Percentiles rank a stretch among this genome's conserved stretches.
Evolutionary conservation across 2,329 filamentous ascomycete genomes (phyloP).

Genomic region (Neocatenulostroma microsporum): DNA sequence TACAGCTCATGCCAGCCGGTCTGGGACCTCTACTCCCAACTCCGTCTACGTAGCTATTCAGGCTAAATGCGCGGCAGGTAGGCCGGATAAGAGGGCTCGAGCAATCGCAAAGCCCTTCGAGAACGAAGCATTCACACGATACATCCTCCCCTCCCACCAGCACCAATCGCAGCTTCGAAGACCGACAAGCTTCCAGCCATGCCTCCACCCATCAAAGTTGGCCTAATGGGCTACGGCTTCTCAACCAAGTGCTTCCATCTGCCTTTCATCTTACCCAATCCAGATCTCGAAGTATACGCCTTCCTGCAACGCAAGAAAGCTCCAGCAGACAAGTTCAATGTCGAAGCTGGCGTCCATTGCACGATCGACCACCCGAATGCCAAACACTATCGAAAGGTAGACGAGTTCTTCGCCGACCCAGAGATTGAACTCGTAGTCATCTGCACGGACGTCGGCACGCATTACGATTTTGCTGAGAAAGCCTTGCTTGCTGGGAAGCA

Average conservation of each 20-base stretch:
- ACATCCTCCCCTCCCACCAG: no score
- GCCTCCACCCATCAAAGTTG: constrained; percentile 38
- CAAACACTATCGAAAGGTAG: constrained; percentile 27
- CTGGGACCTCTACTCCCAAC: no score
- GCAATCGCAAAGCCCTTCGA: no score
- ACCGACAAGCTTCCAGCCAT: constrained; percentile 5
- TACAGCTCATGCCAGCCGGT: no score
- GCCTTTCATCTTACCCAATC: constrained; percentile 43
- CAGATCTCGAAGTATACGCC: constrained; percentile 40
- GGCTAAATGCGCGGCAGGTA: no score
- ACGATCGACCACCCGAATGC: constrained; percentile 42
- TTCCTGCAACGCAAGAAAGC: constrained; percentile 43
- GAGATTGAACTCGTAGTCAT: constrained; percentile 31
- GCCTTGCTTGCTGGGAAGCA: constrained; percentile 31
- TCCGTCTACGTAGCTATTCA: no score
- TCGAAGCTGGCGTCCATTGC: constrained; percentile 37
- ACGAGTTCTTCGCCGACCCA: constrained; percentile 30
- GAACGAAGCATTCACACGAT: no score
- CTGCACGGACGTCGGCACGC: constrained; percentile 27
- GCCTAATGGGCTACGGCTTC: constrained; percentile 45
- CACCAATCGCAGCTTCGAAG: no score
- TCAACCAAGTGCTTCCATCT: constrained; percentile 44
- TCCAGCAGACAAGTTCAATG: constrained; percentile 22
- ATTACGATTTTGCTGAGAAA: constrained; percentile 27
- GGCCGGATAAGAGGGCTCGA: no score